A percentile compares a stretch with the other conserved stretches of the same genome.
phyloP scores from a whole-genome alignment of 805 yeast genomes.

The Yarrowia divulgata region DNA sequence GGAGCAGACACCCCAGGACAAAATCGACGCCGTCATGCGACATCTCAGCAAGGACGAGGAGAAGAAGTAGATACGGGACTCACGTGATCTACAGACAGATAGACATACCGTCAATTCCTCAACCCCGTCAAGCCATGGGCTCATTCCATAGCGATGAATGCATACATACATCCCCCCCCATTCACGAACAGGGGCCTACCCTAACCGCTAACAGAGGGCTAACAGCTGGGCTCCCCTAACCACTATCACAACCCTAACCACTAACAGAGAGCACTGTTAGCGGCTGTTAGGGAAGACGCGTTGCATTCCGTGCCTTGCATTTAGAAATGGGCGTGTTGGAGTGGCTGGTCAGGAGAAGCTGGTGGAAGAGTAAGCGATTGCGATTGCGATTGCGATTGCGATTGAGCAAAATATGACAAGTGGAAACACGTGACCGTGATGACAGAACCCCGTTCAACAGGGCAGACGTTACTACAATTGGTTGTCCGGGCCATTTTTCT shows the following conservation, averaged over 20 bases:
- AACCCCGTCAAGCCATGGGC: no score
- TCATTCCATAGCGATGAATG: slow-evolving; percentile 1
- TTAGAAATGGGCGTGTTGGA: neutral
- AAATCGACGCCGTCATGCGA: slow-evolving; percentile 63
- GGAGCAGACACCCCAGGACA: slow-evolving; percentile 73
- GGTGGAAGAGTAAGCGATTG: neutral
- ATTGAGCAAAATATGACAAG: no score
- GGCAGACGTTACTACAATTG: no score
- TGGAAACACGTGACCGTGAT: neutral
- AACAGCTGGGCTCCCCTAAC: slow-evolving; percentile 8
- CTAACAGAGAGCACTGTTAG: slow-evolving; percentile 2
- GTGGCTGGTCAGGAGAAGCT: neutral
- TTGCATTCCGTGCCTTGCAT: slow-evolving; percentile 4
- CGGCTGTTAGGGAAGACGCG: slow-evolving; percentile 16
- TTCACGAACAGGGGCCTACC: neutral
- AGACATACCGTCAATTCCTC: no score
- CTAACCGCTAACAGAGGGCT: slow-evolving; percentile 13
- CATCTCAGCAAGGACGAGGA: slow-evolving; percentile 23
- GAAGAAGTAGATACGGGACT: neutral
- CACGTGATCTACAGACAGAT: neutral
- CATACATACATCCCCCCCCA: neutral
- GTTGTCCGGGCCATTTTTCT: no score
- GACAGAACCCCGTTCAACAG: no score
- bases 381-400: neutral
- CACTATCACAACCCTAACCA: slow-evolving; percentile 24